A percentile compares a stretch with the other conserved stretches of the same genome.
These are phyloP conservation scores for Fusarium tuaranense DNA, from an alignment of 2,329 filamentous ascomycete species.

Conservation along the genomic window DNA sequence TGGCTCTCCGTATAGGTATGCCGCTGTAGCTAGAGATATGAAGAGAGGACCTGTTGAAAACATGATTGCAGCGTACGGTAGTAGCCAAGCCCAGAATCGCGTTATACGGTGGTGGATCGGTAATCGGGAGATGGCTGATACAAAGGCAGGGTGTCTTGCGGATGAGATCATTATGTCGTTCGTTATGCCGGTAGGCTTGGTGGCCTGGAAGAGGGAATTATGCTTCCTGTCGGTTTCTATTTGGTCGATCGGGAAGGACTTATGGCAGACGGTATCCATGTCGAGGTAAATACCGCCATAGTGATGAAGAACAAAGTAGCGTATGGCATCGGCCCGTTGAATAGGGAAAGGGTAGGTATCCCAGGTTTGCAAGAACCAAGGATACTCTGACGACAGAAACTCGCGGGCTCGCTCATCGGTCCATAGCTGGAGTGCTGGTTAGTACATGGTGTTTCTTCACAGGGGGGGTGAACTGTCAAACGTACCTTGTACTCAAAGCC, in stretches of 20 bases:
- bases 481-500: slow-evolving; percentile 78
- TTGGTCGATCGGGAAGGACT: slow-evolving; percentile 37
- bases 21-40: slow-evolving; percentile 78
- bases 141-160: slow-evolving; percentile 80
- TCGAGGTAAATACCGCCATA: slow-evolving; percentile 81
- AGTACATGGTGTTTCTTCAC: background rate
- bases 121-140: slow-evolving; percentile 73
- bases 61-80: slow-evolving; percentile 81
- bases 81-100: slow-evolving; percentile 73
- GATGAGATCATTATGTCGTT: slow-evolving; percentile 84
- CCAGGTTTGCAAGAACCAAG: slow-evolving; percentile 78
- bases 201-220: slow-evolving; percentile 53
- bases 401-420: slow-evolving; percentile 74
- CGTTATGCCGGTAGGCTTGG: slow-evolving; percentile 80
- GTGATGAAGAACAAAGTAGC: slow-evolving; percentile 78
- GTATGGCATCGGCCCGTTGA: slow-evolving; percentile 77
- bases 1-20: slow-evolving; percentile 69
- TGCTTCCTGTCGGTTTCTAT: slow-evolving; percentile 31
- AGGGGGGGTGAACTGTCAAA: background rate
- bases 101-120: slow-evolving; percentile 66
- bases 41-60: slow-evolving; percentile 81
- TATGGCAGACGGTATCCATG: slow-evolving; percentile 46
- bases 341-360: slow-evolving; percentile 77
- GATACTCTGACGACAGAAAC: slow-evolving; percentile 76
- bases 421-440: slow-evolving; percentile 67